Percentiles rank a stretch among this genome's conserved stretches.
These are phyloP conservation scores for Cyclocybe aegerita DNA, from an alignment of 768 basidiomycete species.

Conservation along the genomic window DNA sequence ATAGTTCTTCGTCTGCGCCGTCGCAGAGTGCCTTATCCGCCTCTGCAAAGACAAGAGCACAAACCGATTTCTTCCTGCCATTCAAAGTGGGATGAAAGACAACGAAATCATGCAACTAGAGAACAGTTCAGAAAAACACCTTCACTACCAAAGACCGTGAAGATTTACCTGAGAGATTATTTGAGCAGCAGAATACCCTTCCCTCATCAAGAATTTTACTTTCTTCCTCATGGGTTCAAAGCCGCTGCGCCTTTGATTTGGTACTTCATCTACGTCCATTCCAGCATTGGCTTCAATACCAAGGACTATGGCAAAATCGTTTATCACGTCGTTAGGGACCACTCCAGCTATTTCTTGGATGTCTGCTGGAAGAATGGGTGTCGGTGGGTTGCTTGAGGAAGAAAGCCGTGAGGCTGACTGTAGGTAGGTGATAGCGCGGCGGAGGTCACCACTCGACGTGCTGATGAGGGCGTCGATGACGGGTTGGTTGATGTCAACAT, in stretches of 20 bases:
- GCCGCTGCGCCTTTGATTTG: constrained; percentile 30
- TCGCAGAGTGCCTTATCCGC: constrained; percentile 96
- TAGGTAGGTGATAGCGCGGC: constrained; percentile 95
- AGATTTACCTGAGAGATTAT: constrained; percentile 77
- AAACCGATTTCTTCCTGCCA: constrained; percentile 75
- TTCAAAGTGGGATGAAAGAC: constrained; percentile 80
- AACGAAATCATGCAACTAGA: constrained; percentile 87
- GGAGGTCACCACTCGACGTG: constrained; percentile 88
- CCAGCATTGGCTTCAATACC: constrained; percentile 64
- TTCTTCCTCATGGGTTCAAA: constrained; percentile 67
- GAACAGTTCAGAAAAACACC: not conserved
- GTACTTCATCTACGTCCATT: constrained; percentile 52
- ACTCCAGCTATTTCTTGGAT: constrained; percentile 98
- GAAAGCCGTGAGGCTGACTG: constrained; percentile 94
- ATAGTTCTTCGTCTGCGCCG: constrained; percentile 96
- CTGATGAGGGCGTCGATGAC: constrained; percentile 75
- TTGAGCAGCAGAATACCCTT: constrained; percentile 93
- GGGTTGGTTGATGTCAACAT: constrained; percentile 51
- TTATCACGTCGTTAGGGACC: constrained; percentile 74
- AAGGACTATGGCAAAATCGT: constrained; percentile 64
- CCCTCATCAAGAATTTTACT: constrained; percentile 76
- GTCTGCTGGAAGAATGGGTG: constrained; percentile 70
- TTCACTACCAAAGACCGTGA: not conserved
- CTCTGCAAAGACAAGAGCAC: constrained; percentile 86
- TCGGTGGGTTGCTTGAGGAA: constrained; percentile 67